Evolutionary conservation across 371 early-diverging fungal genomes (phyloP), one percentile per base, ranked within the genome.

Genomic region (Aphelidium insulamus): DNA sequence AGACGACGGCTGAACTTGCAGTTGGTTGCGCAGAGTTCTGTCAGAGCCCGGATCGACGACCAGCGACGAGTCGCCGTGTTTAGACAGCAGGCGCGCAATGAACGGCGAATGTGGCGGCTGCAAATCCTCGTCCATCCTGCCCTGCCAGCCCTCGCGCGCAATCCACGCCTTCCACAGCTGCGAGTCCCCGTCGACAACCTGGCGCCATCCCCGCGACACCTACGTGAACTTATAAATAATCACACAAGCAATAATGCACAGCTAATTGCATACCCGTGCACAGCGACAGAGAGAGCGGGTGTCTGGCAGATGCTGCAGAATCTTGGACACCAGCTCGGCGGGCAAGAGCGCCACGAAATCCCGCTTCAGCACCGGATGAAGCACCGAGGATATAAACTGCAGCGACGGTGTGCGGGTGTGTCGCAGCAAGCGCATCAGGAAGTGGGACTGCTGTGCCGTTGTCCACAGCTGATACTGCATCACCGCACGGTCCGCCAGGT

Each of bases 281-380:
- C 78, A 75, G n/a, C 69, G 59, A 34, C 76, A 74, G 21, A 92
- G 56, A 21, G 74, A 57, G 8, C 53, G 44, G 6, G 73, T 54
- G 36, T 88, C 94, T n/a, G n/a, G n/a, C 39, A 87, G 56, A 40
- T 70, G 74, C 14, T 59, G 49, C 18, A 90, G 58, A 32, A 90
- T 63, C 35, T 77, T 70, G 34, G 66, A 65, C 9, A 67, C 46
- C 4, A 87, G 51, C 39, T 79, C 76, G 8, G 57, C 40, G 0
- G 95, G 95, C 35, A 90, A 50, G 5, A 68, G 58, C 8, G 66
- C 59, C n/a, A 88, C 30, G 41, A 87, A 80, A 52, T 92, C 88
- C 32, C 70, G 61, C 44, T 80, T 77, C 38, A 90, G 62, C 4
- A 70, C 68, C 0, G 84, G 77, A 22, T 67, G 55, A 30, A 86